Base-by-base conservation (phyloP, 2,329 filamentous ascomycete species). In the Fusarium phyllophilum region DNA sequence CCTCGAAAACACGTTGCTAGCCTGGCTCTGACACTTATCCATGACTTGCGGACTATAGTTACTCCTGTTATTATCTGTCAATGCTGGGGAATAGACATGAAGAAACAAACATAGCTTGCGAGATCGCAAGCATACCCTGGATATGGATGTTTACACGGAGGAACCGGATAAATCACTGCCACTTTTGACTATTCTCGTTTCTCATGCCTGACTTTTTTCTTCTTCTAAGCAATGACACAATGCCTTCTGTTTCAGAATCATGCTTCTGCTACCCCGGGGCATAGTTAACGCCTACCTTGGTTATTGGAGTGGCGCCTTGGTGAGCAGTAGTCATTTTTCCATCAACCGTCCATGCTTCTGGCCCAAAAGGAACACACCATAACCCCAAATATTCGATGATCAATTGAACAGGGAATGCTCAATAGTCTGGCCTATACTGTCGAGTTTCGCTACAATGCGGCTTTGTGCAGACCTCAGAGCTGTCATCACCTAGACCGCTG, bases 221-320 rank as follows among this genome's bases (percentile, higher is more conserved):
- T 29, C 8, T 14, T 31, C 13, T 29, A 8, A 59, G 58, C 31
- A 38, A 69, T 44, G 59, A 51, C 59, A 68, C 58, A 51, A 51
- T 39, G 33, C 31, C n/a, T 44, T 57, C 38, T 36, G 49, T 62
- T 44, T 44, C 31, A 57, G 38, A 38, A 31, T 36, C 59, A 36
- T 33, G 24, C n/a, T 61, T 42, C 38, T 38, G 31, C 49, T 36
- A 58, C 60, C 39, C 51, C 51, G 24, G 60, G 26, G 41, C 31
- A 57, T 22, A 31, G 31, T 26, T 31, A 62, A 26, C 39, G 36
- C 20, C 29, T 11, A 31, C 26, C 20, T 48, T 62, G 41, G 29
- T 59, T 59, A 59, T 52, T 45, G 34, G 58, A 46, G 57, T 72
- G 69, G 68, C 68, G 52, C 57, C 20, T 36, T 45, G 66, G 39